Percentiles rank a stretch among this genome's conserved stretches.
phyloP scores from a whole-genome alignment of 805 yeast genomes.

The Naumovozyma dairenensis region DNA sequence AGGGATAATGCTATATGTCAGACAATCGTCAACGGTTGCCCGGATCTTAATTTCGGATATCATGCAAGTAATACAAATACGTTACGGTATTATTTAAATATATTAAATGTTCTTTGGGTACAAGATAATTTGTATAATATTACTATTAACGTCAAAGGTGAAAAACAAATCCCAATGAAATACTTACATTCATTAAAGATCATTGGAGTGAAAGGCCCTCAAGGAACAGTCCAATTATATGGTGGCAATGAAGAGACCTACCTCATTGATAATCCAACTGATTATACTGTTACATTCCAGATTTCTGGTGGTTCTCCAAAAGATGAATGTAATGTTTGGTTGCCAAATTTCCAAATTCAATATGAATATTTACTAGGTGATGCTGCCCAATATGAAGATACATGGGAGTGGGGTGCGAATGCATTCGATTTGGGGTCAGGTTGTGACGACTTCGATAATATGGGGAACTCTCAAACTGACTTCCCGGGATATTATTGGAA shows the following conservation, averaged over 20 bases:
- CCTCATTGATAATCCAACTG: conserved; percentile 13
- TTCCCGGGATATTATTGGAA: conserved; percentile 16
- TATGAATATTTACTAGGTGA: conserved; percentile 11
- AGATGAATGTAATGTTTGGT: conserved; percentile 8
- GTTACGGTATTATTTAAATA: conserved; percentile 10
- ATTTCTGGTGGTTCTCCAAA: conserved; percentile 8
- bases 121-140: conserved; percentile 9
- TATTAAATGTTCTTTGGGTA: conserved; percentile 7
- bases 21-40: conserved; percentile 9
- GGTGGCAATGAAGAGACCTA: conserved; percentile 11
- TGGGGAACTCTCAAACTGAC: conserved; percentile 14
- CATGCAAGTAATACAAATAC: conserved; percentile 3
- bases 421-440: conserved; percentile 14
- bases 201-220: conserved; percentile 12
- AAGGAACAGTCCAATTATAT: conserved; percentile 9
- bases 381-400: conserved; percentile 3
- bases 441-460: conserved; percentile 11
- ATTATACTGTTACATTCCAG: conserved; percentile 14
- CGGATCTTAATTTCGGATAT: conserved; percentile 10
- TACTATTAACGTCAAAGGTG: conserved; percentile 14
- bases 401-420: conserved; percentile 14
- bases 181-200: conserved; percentile 11
- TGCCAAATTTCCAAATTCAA: conserved; percentile 17
- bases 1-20: conserved; percentile 1
- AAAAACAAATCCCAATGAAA: conserved; percentile 8